Evolutionary conservation across 2,329 filamentous ascomycete species (phyloP), one percentile per base, ranked within the genome.

Genomic region (Alternaria hordeiaustralica): DNA sequence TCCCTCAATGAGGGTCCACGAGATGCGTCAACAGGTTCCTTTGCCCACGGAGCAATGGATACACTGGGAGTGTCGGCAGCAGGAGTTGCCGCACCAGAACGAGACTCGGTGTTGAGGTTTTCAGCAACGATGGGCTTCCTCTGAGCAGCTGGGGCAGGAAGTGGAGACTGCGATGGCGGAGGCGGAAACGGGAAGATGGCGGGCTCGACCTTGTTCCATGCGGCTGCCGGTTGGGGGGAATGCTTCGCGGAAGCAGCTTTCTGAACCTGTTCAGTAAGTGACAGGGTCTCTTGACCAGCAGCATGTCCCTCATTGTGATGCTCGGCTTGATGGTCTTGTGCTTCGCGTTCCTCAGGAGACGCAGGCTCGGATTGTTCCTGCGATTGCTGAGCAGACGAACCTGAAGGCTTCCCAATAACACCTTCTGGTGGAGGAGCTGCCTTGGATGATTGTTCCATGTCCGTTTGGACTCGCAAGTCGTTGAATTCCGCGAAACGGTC

Each of bases 1-100:
- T 99, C 94, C 82, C 94, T 97, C 66, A 99, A 84, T 64, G 94
- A 97, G 3, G 95, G 96, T 0, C 94, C 94, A 80, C 92, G 96
- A 44, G 92, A 89, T 6, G 85, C 82, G 53, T 92, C 90, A 44
- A 84, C 82, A 3, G 87, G 87, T 68, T 98, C 94, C 79, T 96
- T 96, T 6, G 96, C 96, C 96, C 96, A 99, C 0, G 96, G 96
- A 0, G 96, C 96, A 69, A 97, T 83, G 0, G 95, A 93, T 5
- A 94, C 86, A 55, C 86, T 85, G 7, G 87, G 86, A 2, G 87
- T 87, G 56, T 91, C 89, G 26, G 86, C 82, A 0, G 87, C 84
- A 28, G 92, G 94, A 0, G 93, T 96, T 68, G 92, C 91, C 2
- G 91, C 92, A 66, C 90, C 90, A 23, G 94, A 96, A 64, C 90